phyloP scores from a whole-genome alignment of 2,329 filamentous ascomycete genomes.

The Pseudohalonectria lignicola region DNA sequence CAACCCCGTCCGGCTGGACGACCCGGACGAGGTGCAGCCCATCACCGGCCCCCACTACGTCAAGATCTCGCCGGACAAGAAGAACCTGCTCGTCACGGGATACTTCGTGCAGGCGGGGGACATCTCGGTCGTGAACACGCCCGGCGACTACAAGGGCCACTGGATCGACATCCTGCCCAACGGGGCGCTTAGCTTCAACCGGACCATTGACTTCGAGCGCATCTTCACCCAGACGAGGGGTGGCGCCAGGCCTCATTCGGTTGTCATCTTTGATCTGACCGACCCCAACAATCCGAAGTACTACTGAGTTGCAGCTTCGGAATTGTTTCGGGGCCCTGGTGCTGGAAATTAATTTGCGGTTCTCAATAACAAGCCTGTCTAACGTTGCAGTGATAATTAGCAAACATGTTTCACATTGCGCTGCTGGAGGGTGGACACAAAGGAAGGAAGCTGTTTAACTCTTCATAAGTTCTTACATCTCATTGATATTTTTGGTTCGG shows the following conservation, averaged over 20 bases:
- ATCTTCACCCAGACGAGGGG: constrained; percentile 40
- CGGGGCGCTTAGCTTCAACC: constrained; percentile 47
- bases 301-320: too few relatives aligned
- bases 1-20: constrained; percentile 48
- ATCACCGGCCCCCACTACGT: constrained; percentile 52
- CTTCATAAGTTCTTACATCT: too few relatives aligned
- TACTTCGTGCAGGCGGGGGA: constrained; percentile 55
- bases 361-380: too few relatives aligned
- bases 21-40: constrained; percentile 46
- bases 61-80: constrained; percentile 53
- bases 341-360: too few relatives aligned
- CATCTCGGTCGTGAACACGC: constrained; percentile 49
- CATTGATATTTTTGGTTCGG: too few relatives aligned
- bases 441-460: too few relatives aligned
- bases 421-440: too few relatives aligned
- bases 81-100: constrained; percentile 52
- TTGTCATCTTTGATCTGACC: constrained; percentile 44
- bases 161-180: constrained; percentile 48
- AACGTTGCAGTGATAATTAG: too few relatives aligned
- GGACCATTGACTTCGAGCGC: constrained; percentile 43
- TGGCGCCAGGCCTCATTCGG: constrained; percentile 45
- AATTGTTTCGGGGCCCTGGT: too few relatives aligned
- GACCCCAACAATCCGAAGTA: constrained; percentile 40
- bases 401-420: too few relatives aligned
- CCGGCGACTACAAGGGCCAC: constrained; percentile 49